Percentiles rank a stretch among this genome's conserved stretches.
Evolutionary conservation across 257 asterid genomes (phyloP).

Genomic region (Rehmannia glutinosa): DNA sequence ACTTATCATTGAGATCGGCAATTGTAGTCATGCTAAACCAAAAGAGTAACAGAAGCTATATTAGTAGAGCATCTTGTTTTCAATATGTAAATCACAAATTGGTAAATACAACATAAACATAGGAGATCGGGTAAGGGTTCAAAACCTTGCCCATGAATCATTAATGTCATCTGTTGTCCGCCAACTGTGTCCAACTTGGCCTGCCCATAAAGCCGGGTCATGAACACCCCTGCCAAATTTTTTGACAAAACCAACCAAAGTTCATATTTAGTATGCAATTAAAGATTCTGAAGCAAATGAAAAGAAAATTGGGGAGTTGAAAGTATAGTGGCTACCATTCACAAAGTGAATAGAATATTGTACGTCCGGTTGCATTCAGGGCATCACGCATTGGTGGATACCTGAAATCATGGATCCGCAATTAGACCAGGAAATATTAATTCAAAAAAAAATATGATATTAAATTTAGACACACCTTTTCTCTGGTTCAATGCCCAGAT

Average conservation of each 20-base stretch:
- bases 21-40: conserved; percentile 81
- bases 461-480: conserved; percentile 49
- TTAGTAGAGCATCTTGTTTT: conserved; percentile 2
- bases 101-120: background rate
- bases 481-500: conserved; percentile 78
- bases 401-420: conserved; percentile 33
- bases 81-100: background rate
- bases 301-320: background rate
- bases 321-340: conserved; percentile 57
- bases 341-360: conserved; percentile 87
- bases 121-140: conserved; percentile 8
- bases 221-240: conserved; percentile 67
- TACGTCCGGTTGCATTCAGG: conserved; percentile 75
- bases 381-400: conserved; percentile 99
- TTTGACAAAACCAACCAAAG: conserved; percentile 13
- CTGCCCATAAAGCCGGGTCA: conserved; percentile 95
- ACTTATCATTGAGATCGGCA: conserved; percentile 90
- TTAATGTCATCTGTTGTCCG: conserved; percentile 88
- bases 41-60: conserved; percentile 4
- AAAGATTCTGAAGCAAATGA: background rate
- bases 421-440: conserved; percentile 12
- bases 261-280: background rate
- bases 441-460: background rate
- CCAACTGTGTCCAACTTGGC: conserved; percentile 91
- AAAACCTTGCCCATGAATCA: conserved; percentile 97